Evolutionary conservation across 169 alveolate species (phyloP), one percentile per base, ranked within the genome.

Genomic region (Cryptosporidium xiaoi): DNA sequence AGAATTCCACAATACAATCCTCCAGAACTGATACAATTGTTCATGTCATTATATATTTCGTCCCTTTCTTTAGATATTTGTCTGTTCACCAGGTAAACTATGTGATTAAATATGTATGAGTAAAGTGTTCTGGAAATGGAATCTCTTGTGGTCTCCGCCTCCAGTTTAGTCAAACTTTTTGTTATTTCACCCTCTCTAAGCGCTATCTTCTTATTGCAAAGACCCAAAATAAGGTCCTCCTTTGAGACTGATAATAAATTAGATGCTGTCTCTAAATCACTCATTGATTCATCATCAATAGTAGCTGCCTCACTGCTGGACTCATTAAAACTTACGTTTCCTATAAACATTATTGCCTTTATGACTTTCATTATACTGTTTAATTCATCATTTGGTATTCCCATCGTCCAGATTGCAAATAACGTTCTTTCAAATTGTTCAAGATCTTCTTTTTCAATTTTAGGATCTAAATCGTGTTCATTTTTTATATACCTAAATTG

Each of bases 121-220:
- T 97, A 99, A 36, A 99, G 90, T 67, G 95, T 98, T 91, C 98
- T 97, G 7, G 99, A 98, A 56, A 98, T 91, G 10, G 99, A 97
- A 92, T 98, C 99, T 87, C 99, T 93, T 10, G 92, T 91, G 60
- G 91, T 95, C 55, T 84, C 92, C 0, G 97, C 97, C 77, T 94
- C 95, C 66, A 90, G 93, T 24, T 92, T 84, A 27, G 91, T 90
- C 60, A 93, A 91, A 36, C 94, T 94, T 84, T 94, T 96, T 40
- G 94, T 93, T 77, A 90, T 91, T 82, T 91, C 93, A 7, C 82
- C 89, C 20, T 83, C 82, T 36, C 55, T 64, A 5, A 66, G 67
- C 18, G 29, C 87, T 68, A 90, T 83, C 46, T 93, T 90, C 40
- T 93, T 87, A 64, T 66, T 83, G 68, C 94, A 90, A 46, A 92